Conservation (phyloP, 1,284 basidiomycete species). For the Ganoderma lingzhi region DNA sequence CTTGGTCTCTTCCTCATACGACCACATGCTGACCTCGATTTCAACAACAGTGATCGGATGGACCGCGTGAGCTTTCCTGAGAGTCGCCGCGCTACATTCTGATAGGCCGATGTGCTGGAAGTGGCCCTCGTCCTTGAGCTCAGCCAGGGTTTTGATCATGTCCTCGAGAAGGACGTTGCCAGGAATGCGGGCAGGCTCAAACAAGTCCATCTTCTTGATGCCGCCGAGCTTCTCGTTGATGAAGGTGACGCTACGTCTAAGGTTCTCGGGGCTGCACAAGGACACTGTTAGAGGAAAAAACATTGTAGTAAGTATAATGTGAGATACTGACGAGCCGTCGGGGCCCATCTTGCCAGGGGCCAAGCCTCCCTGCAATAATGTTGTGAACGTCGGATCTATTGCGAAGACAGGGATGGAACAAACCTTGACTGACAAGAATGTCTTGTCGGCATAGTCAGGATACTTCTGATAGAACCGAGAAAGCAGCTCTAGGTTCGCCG, state of each 20-base stretch:
- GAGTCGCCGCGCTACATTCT: slow-evolving; percentile 55
- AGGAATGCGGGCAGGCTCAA: slow-evolving; percentile 48
- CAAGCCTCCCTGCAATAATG: slow-evolving; percentile 49
- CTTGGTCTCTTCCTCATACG: slow-evolving; percentile 55
- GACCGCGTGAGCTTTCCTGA: slow-evolving; percentile 46
- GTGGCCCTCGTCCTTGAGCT: slow-evolving; percentile 49
- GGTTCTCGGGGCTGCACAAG: slow-evolving; percentile 44
- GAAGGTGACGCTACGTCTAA: slow-evolving; percentile 50
- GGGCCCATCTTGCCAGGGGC: slow-evolving; percentile 23
- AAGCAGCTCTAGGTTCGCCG: slow-evolving; percentile 53
- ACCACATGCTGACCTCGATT: slow-evolving; percentile 63
- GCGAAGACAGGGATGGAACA: not conserved
- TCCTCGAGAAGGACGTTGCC: slow-evolving; percentile 44
- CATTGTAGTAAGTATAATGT: not conserved
- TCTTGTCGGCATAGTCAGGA: slow-evolving; percentile 61
- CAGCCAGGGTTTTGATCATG: slow-evolving; percentile 38
- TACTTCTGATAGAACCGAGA: slow-evolving; percentile 57
- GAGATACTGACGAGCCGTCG: slow-evolving; percentile 42
- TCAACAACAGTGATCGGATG: slow-evolving; percentile 56
- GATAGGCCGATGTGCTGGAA: slow-evolving; percentile 57
- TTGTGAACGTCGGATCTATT: not conserved
- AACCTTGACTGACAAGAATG: slow-evolving; percentile 57
- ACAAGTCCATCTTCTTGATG: slow-evolving; percentile 55
- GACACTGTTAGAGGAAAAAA: not conserved
- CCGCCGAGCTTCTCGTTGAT: slow-evolving; percentile 53